Conservation (phyloP, 2,329 filamentous ascomycete species). For the Ophiostoma angusticollis region DNA sequence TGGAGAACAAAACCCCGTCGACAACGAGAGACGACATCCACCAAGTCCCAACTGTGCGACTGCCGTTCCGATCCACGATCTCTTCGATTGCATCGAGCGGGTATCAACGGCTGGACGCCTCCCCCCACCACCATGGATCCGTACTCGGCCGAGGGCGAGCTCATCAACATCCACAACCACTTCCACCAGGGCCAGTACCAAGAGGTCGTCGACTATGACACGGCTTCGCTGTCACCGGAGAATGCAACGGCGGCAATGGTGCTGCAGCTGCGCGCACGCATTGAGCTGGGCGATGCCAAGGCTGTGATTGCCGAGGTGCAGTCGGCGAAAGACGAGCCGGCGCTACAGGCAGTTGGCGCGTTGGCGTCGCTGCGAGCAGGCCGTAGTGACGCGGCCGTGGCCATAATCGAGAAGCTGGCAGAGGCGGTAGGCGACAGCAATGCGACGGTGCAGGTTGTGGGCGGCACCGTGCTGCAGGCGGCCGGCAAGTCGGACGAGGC, state of each 20-base stretch:
- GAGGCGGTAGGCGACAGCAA: slow-evolving; percentile 59
- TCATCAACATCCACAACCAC: slow-evolving; percentile 58
- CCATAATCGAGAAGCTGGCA: slow-evolving; percentile 53
- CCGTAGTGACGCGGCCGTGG: slow-evolving; percentile 47
- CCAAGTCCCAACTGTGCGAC: neutral
- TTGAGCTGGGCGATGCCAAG: slow-evolving; percentile 67
- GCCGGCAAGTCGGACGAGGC: slow-evolving; percentile 78
- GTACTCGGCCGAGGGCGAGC: slow-evolving; percentile 57
- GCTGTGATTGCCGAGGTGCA: slow-evolving; percentile 59
- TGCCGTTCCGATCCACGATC: neutral
- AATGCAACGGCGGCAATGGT: slow-evolving; percentile 68
- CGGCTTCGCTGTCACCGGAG: slow-evolving; percentile 60
- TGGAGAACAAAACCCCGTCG: too few species aligned
- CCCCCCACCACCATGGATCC: slow-evolving; percentile 42
- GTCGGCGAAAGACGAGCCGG: slow-evolving; percentile 50
- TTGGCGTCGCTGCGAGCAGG: slow-evolving; percentile 56
- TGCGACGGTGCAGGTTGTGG: slow-evolving; percentile 65
- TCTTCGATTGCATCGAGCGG: neutral
- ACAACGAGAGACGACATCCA: too few species aligned
- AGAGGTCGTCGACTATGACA: slow-evolving; percentile 75
- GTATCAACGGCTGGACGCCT: neutral
- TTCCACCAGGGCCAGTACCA: slow-evolving; percentile 77
- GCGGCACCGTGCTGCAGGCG: slow-evolving; percentile 68
- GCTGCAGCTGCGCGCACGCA: slow-evolving; percentile 67
- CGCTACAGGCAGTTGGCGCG: slow-evolving; percentile 63